Evolutionary conservation across 1,284 basidiomycete species (phyloP), one percentile per base, ranked within the genome.

Genomic region (Phellopilus nigrolimitatus): DNA sequence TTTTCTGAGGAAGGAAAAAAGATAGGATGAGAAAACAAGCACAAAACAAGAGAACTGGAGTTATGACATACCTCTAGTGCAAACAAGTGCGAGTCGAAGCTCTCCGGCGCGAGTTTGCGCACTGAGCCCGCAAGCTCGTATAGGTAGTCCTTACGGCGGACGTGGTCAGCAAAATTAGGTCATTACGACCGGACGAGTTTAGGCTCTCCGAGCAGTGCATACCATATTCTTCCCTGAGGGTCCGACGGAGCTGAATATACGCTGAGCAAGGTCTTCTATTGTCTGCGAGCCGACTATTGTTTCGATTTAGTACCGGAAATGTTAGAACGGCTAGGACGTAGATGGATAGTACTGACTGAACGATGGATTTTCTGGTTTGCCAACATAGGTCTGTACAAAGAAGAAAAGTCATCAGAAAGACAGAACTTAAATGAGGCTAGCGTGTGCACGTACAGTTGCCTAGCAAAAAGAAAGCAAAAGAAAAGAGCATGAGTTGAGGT

Each of bases 211-310:
- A 31, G 22, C 17, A 9, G 43, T 24, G 51, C 58, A 24, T 43
- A 81, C 87, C 72, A 91, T 91, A 70, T 95, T 95, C 2, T 70
- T 76, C 0, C 92, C 92, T 0, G 90, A 92, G 0, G 91, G 91
- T 0, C 91, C 91, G 0, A 80, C 73, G 1, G 86, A 85, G 22
- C 68, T 68, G 75, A 82, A 88, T 49, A 95, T 93, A 12, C 72
- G 73, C 46, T 76, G 64, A 0, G 88, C 82, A 6, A 93, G 77
- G 5, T 59, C 58, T 48, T 85, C 79, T 17, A 93, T 69, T 0
- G 84, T 80, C 64, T 91, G 84, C 1, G 85, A 86, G 2, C 89
- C 91, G 47, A 91, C 89, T 89, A 52, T 27, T 2, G 24, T 15
- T 9, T n/a, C 17, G 39, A 9, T 33, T 28, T 2, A 24, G 21